Conservation (phyloP, 2,329 filamentous ascomycete species). For the Knoxdaviesia proteae region DNA sequence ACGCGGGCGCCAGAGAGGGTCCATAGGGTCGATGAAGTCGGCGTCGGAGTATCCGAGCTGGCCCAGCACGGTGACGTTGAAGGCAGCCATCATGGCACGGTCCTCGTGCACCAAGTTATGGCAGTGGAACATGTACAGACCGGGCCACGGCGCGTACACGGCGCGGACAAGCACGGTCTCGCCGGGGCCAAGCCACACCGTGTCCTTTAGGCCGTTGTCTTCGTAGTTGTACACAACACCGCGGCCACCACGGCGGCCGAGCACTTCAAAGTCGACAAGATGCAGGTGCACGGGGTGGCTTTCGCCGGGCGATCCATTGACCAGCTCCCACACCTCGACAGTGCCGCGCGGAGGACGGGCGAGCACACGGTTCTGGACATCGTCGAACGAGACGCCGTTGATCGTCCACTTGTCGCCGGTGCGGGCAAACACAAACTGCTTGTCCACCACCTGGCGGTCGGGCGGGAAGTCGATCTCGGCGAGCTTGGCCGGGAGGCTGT, state of each 20-base stretch:
- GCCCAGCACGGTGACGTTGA: conserved; percentile 18
- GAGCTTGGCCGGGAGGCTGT: conserved; percentile 14
- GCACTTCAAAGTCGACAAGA: conserved; percentile 34
- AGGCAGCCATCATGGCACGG: conserved; percentile 24
- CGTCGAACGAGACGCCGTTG: conserved; percentile 25
- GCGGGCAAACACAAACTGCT: conserved; percentile 23
- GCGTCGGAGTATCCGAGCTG: conserved; percentile 18
- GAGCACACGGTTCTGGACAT: conserved; percentile 25
- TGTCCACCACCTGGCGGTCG: conserved; percentile 15
- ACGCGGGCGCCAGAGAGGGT: conserved; percentile 11
- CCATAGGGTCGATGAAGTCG: conserved; percentile 17
- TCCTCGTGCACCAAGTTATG: conserved; percentile 25
- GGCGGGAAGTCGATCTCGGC: conserved; percentile 17
- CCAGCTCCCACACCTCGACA: conserved; percentile 26
- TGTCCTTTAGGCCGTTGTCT: conserved; percentile 32
- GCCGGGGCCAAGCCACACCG: conserved; percentile 29
- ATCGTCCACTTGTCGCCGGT: conserved; percentile 25
- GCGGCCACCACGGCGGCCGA: conserved; percentile 23
- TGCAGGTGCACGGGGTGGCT: conserved; percentile 37
- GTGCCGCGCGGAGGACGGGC: conserved; percentile 24
- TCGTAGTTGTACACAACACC: conserved; percentile 27
- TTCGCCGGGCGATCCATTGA: conserved; percentile 27
- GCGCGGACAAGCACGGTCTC: conserved; percentile 30
- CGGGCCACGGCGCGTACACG: conserved; percentile 29
- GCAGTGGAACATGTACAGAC: conserved; percentile 28